Conservation (phyloP, 768 basidiomycete species). For the Boletellus ananas region DNA sequence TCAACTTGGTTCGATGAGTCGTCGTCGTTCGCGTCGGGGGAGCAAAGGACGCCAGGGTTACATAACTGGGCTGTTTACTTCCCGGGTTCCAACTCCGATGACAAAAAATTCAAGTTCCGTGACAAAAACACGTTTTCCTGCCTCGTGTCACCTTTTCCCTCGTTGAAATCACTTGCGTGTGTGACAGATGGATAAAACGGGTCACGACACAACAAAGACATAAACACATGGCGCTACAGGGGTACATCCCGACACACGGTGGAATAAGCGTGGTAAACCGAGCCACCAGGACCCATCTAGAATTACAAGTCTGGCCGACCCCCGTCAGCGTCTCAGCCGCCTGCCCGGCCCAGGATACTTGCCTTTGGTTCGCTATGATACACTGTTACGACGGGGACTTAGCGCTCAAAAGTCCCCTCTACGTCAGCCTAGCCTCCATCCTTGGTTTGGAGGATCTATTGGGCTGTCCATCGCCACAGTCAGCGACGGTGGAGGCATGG, state of each 20-base stretch:
- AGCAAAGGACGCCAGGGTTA: constrained; percentile 10
- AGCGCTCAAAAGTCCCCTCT: constrained; percentile 25
- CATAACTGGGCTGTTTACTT: constrained; percentile 20
- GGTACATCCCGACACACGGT: constrained; percentile 18
- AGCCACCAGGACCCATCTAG: constrained; percentile 14
- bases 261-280: constrained; percentile 1
- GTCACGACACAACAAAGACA: not conserved
- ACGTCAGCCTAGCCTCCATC: constrained; percentile 1
- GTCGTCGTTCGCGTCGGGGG: constrained; percentile 25
- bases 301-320: constrained; percentile 14
- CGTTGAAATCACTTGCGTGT: constrained; percentile 24
- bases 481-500: not conserved
- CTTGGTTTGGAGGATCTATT: constrained; percentile 14
- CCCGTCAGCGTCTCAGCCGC: not conserved
- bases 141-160: constrained; percentile 12
- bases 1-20: constrained; percentile 13
- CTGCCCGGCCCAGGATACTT: not conserved
- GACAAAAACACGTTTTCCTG: constrained; percentile 16
- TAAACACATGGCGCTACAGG: constrained; percentile 13
- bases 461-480: constrained; percentile 15
- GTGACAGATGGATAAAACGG: constrained; percentile 5
- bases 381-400: constrained; percentile 24
- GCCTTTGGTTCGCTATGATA: constrained; percentile 23
- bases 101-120: constrained; percentile 12
- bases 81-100: constrained; percentile 16